These are phyloP conservation scores for Solanum acaule DNA, from an alignment of 257 asterid genomes.

Conservation along the genomic window DNA sequence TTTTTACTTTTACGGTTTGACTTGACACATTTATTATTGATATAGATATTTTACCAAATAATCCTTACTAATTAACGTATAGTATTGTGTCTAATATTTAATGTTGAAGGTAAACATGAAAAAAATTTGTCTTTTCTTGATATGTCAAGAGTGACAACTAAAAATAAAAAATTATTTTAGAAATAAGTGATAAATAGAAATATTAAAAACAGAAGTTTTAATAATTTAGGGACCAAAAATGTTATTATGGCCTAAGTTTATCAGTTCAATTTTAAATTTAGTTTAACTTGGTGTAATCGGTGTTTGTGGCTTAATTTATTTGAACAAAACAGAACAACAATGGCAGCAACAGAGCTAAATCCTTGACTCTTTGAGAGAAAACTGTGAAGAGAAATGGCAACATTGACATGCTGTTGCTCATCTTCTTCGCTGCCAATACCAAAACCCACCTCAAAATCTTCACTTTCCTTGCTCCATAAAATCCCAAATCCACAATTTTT, in stretches of 20 bases:
- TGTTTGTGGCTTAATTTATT: neutral
- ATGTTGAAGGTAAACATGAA: too few relatives aligned
- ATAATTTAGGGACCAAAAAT: neutral
- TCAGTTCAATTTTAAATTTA: neutral
- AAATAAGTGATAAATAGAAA: too few relatives aligned
- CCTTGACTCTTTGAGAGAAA: neutral
- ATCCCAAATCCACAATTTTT: neutral
- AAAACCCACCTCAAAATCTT: constrained; percentile 7
- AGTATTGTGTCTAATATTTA: too few relatives aligned
- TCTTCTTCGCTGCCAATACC: neutral
- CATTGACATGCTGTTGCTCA: neutral
- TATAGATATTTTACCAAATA: too few relatives aligned
- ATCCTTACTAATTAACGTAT: too few relatives aligned
- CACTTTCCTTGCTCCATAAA: constrained; percentile 8
- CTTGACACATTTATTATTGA: neutral
- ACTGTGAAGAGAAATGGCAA: neutral
- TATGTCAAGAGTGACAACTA: too few relatives aligned
- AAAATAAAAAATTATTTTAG: too few relatives aligned
- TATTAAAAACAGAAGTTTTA: too few relatives aligned
- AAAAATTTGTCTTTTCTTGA: too few relatives aligned
- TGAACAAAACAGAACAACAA: neutral
- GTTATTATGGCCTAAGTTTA: too few relatives aligned
- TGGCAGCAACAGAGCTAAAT: neutral
- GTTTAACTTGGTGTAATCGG: neutral
- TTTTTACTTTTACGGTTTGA: too few relatives aligned